A percentile compares a stretch with the other conserved stretches of the same genome.
These are phyloP conservation scores for Quercus berberidifolia DNA, from an alignment of 306 rosid genomes.

Conservation along the genomic window DNA sequence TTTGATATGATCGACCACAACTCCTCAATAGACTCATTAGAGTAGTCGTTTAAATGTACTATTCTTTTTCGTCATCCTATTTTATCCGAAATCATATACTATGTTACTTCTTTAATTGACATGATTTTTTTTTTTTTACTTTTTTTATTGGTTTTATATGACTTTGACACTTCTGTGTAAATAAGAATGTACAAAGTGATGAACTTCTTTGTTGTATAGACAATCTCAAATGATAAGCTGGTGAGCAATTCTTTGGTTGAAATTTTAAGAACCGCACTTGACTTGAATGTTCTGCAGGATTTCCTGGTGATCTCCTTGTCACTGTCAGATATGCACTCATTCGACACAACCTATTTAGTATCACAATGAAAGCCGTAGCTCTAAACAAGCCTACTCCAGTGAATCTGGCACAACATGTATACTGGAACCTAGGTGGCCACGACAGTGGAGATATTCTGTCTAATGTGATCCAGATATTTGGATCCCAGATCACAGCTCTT, in stretches of 20 bases:
- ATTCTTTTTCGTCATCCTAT: too few species aligned
- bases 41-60: too few species aligned
- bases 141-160: not conserved
- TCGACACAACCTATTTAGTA: conserved; percentile 35
- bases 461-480: conserved; percentile 56
- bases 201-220: not conserved
- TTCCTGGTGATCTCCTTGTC: conserved; percentile 75
- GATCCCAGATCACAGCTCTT: conserved; percentile 56
- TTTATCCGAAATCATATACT: too few species aligned
- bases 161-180: not conserved
- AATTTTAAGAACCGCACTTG: not conserved
- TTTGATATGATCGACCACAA: too few species aligned
- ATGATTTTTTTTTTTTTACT: too few species aligned
- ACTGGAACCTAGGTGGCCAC: conserved; percentile 86
- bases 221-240: not conserved
- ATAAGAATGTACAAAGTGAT: not conserved
- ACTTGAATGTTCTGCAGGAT: conserved; percentile 44
- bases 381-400: conserved; percentile 85
- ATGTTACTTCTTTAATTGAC: too few species aligned
- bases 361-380: conserved; percentile 65
- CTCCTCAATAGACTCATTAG: too few species aligned
- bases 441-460: conserved; percentile 67
- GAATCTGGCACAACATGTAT: conserved; percentile 69
- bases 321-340: conserved; percentile 53
- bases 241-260: not conserved